phyloP scores from a whole-genome alignment of 2,329 filamentous ascomycete genomes.

The Corinectria fuckeliana region DNA sequence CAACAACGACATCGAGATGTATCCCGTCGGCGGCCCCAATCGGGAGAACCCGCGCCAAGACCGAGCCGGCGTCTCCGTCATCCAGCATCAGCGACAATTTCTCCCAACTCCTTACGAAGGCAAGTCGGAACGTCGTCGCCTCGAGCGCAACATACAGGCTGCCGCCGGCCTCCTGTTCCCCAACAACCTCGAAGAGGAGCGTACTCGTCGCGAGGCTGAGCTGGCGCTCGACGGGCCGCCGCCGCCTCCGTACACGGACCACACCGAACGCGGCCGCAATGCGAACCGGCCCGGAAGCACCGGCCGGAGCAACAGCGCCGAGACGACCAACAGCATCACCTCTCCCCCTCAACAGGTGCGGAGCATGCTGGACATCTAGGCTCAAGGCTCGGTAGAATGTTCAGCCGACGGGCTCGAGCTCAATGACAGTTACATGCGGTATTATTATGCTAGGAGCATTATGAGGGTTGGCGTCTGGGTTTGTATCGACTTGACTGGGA shows the following conservation, averaged over 20 bases:
- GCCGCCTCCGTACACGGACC: slow-evolving; percentile 49
- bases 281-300: slow-evolving; percentile 39
- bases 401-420: not conserved
- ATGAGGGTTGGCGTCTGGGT: slow-evolving; percentile 14
- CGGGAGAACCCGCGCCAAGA: slow-evolving; percentile 41
- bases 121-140: slow-evolving; percentile 52
- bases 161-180: slow-evolving; percentile 59
- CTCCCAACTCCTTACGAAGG: slow-evolving; percentile 45
- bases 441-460: slow-evolving; percentile 13
- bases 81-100: slow-evolving; percentile 27
- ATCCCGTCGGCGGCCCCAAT: slow-evolving; percentile 31
- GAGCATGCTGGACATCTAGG: slow-evolving; percentile 65
- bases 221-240: slow-evolving; percentile 53
- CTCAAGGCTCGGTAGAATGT: no score
- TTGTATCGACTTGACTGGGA: slow-evolving; percentile 7
- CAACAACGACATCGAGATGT: slow-evolving; percentile 50
- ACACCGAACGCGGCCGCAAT: slow-evolving; percentile 35
- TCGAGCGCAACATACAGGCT: slow-evolving; percentile 51
- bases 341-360: slow-evolving; percentile 60
- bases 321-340: slow-evolving; percentile 53
- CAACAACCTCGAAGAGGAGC: slow-evolving; percentile 40
- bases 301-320: slow-evolving; percentile 53
- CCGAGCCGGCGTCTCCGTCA: slow-evolving; percentile 38
- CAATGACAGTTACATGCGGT: not conserved
- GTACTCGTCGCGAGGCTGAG: slow-evolving; percentile 46